A percentile compares a stretch with the other conserved stretches of the same genome.
These are phyloP conservation scores for Fistulina hepatica DNA, from an alignment of 1,284 basidiomycete genomes.

Conservation along the genomic window DNA sequence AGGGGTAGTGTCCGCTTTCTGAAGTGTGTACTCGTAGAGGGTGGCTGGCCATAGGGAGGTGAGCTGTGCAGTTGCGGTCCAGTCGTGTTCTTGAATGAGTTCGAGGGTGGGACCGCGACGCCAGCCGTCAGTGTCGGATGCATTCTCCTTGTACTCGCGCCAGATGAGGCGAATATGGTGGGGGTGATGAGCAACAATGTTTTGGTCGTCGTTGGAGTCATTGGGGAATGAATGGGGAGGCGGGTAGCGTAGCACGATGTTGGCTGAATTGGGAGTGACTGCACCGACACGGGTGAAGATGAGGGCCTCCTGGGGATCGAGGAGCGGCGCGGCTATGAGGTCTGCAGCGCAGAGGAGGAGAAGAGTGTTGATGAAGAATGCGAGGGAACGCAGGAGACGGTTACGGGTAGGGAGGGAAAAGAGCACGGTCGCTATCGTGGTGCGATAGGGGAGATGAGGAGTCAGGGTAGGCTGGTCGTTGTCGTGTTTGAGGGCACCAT, in stretches of 20 bases:
- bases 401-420: too few species aligned
- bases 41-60: conserved; percentile 59
- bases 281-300: conserved; percentile 60
- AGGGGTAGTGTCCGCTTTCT: conserved; percentile 10
- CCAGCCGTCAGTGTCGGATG: conserved; percentile 32
- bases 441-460: too few species aligned
- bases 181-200: conserved; percentile 21
- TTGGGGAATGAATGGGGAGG: too few species aligned
- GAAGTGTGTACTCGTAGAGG: conserved; percentile 60
- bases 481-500: too few species aligned
- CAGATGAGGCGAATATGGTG: conserved; percentile 39
- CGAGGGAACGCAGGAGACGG: too few species aligned
- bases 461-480: too few species aligned
- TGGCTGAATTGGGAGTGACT: conserved; percentile 50
- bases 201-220: too few species aligned
- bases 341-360: conserved; percentile 41
- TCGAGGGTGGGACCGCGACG: conserved; percentile 40
- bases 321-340: conserved; percentile 38
- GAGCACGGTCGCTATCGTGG: too few species aligned
- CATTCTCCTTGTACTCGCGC: conserved; percentile 21
- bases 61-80: conserved; percentile 50
- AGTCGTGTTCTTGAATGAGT: conserved; percentile 43
- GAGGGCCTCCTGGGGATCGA: conserved; percentile 43
- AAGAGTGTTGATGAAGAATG: conserved; percentile 44
- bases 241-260: conserved; percentile 56